phyloP scores from a whole-genome alignment of 768 basidiomycete species.

The Basidioascus undulatus region DNA sequence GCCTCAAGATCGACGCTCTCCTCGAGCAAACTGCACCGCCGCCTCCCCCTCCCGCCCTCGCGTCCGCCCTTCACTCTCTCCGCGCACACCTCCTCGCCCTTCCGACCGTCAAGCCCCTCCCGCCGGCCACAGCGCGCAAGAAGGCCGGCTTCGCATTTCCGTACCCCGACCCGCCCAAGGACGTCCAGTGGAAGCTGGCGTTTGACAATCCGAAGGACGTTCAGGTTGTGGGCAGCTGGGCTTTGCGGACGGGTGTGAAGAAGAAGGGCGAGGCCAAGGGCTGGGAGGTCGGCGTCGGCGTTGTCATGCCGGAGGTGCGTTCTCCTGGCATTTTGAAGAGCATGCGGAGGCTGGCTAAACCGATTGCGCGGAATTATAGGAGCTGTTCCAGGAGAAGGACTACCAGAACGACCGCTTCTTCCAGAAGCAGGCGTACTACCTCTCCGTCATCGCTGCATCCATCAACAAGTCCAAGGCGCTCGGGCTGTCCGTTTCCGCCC shows the following conservation, averaged over 20 bases:
- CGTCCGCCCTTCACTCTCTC: conserved; percentile 41
- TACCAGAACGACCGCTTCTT: conserved; percentile 72
- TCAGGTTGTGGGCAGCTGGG: conserved; percentile 64
- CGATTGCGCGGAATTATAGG: too few relatives aligned
- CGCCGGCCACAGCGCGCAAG: conserved; percentile 37
- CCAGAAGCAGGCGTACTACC: conserved; percentile 74
- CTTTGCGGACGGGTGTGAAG: conserved; percentile 48
- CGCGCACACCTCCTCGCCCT: conserved; percentile 40
- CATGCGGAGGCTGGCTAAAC: too few relatives aligned
- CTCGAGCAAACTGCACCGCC: conserved; percentile 38
- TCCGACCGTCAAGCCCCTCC: conserved; percentile 30
- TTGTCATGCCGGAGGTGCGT: conserved; percentile 68
- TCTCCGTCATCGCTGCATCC: conserved; percentile 48
- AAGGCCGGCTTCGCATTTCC: conserved; percentile 36
- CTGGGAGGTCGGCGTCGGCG: conserved; percentile 52
- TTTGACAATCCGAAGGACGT: conserved; percentile 58
- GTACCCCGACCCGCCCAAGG: conserved; percentile 49
- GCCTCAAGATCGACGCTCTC: conserved; percentile 26
- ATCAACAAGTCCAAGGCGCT: too few relatives aligned
- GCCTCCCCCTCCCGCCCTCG: conserved; percentile 33
- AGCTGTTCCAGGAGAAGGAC: conserved; percentile 86
- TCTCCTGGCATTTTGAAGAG: background rate
- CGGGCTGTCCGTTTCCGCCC: too few relatives aligned
- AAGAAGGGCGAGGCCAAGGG: conserved; percentile 31
- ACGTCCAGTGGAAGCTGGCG: conserved; percentile 68